A percentile compares a stretch with the other conserved stretches of the same genome.
Evolutionary conservation across 139 green algal species (phyloP).

Genomic region (Ettlia oleoabundans): DNA sequence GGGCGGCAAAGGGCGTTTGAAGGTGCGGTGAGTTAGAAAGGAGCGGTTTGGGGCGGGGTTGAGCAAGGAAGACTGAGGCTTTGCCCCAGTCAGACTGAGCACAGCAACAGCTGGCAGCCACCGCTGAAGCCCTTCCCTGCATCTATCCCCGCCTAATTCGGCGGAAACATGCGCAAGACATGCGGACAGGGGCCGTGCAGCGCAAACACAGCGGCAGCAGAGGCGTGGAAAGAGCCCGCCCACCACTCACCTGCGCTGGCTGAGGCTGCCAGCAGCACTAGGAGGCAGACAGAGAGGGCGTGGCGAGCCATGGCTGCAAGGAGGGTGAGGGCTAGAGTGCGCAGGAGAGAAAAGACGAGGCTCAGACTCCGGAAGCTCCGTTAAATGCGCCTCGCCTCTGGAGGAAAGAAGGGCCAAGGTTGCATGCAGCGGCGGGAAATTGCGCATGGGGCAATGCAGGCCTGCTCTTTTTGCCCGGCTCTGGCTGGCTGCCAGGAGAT

Average conservation of each 20-base stretch:
- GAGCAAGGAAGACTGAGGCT: too few relatives aligned
- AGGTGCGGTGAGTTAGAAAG: not conserved
- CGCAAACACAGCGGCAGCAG: too few relatives aligned
- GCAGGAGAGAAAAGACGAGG: not conserved
- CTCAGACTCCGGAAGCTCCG: too few relatives aligned
- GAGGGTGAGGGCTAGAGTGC: not conserved
- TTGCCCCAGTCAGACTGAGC: not conserved
- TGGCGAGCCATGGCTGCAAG: conserved; percentile 3
- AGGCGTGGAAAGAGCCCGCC: too few relatives aligned
- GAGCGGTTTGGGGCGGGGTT: not conserved
- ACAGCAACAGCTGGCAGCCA: too few relatives aligned
- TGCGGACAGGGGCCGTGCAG: too few relatives aligned
- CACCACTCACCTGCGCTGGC: not conserved
- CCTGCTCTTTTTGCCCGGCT: too few relatives aligned
- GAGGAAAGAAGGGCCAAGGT: not conserved
- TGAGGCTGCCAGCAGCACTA: not conserved
- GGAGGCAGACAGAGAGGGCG: not conserved
- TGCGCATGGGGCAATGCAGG: not conserved
- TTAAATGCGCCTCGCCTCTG: not conserved
- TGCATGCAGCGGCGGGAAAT: not conserved
- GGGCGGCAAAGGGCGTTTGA: not conserved
- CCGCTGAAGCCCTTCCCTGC: too few relatives aligned
- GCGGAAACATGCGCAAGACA: too few relatives aligned
- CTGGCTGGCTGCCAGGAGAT: not conserved
- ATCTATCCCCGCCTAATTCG: too few relatives aligned